Evolutionary conservation across 257 asterid species (phyloP).

Genomic region (Solanum pinnatisectum): DNA sequence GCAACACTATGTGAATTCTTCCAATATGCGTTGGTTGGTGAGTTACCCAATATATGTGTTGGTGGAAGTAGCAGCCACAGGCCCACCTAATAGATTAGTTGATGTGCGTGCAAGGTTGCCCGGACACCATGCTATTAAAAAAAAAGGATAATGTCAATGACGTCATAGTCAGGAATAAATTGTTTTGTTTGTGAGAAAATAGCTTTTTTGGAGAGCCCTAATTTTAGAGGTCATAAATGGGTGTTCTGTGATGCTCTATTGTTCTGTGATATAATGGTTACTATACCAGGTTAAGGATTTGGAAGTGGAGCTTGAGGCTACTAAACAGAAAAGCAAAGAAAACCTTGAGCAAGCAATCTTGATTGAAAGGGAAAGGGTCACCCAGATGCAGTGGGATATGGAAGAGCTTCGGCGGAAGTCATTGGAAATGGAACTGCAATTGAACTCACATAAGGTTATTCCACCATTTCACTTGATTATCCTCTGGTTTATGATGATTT

Average conservation of each 20-base stretch:
- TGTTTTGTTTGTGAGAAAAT: not conserved
- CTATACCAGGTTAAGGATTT: constrained; percentile 78
- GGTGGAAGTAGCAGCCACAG: not conserved
- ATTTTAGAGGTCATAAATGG: not conserved
- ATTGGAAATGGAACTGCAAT: constrained; percentile 76
- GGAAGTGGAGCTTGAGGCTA: constrained; percentile 91
- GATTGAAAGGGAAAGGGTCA: constrained; percentile 83
- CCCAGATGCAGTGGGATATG: constrained; percentile 99
- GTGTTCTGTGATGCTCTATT: not conserved
- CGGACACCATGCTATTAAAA: not conserved
- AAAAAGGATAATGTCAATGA: not conserved
- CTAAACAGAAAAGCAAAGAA: constrained; percentile 77
- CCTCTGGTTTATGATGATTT: constrained; percentile 3
- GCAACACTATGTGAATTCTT: not conserved
- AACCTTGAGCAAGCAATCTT: constrained; percentile 85
- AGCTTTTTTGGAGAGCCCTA: not conserved
- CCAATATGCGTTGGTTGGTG: not conserved
- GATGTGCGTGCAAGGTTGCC: not conserved
- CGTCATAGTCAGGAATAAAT: not conserved
- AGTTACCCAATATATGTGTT: not conserved
- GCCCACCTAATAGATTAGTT: not conserved
- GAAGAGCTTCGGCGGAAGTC: constrained; percentile 82
- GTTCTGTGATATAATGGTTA: not conserved
- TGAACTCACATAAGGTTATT: constrained; percentile 60
- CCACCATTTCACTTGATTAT: constrained; percentile 7